Evolutionary conservation across 2,329 filamentous ascomycete species (phyloP), one percentile per base, ranked within the genome.

Genomic region (Trichoderma simmonsii): DNA sequence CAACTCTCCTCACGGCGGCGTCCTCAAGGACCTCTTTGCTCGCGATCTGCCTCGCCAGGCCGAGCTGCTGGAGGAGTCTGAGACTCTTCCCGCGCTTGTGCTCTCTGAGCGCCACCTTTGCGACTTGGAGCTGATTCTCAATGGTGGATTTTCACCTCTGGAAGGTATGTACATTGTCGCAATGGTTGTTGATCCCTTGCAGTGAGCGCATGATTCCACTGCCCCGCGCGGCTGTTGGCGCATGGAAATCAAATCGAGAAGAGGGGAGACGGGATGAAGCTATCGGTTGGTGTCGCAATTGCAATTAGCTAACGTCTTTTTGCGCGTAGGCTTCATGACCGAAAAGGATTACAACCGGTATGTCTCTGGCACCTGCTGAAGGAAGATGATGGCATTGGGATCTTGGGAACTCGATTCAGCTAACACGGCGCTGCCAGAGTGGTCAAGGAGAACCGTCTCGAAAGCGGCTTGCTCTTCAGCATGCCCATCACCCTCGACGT

Each of bases 401-500:
- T 21, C 0, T 5, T 8, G 8, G 11, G 18, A 21, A 54, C 26
- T 43, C 3, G 15, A 30, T 36, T 56, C 54, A 24, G 14, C 71
- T 73, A 48, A 73, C 54, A 15, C 4, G 21, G 18, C 12, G n/a
- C 14, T 59, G 21, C 14, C 80, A 96, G 94, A 75, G 96, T 99
- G 75, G 95, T 98, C 76, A 91, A 92, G 83, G 90, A 95, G 77
- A 91, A 93, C 86, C 93, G 96, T 78, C 92, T 99, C 72, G 90
- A 90, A 72, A 91, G 94, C 84, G 96, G 96, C 81, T 91, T 91
- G 81, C 92, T 99, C 78, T 98, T 98, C 86, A 93, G 90, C 83
- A 99, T 99, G 85, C 96, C 96, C 79, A 98, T 99, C 83, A 97
- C 93, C 78, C 91, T 99, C 76, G 96, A 99, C 82, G 86, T 97